Evolutionary conservation across 495 filamentous ascomycete genomes (phyloP), one percentile per base, ranked within the genome.

Genomic region (Trichoderma reesei): DNA sequence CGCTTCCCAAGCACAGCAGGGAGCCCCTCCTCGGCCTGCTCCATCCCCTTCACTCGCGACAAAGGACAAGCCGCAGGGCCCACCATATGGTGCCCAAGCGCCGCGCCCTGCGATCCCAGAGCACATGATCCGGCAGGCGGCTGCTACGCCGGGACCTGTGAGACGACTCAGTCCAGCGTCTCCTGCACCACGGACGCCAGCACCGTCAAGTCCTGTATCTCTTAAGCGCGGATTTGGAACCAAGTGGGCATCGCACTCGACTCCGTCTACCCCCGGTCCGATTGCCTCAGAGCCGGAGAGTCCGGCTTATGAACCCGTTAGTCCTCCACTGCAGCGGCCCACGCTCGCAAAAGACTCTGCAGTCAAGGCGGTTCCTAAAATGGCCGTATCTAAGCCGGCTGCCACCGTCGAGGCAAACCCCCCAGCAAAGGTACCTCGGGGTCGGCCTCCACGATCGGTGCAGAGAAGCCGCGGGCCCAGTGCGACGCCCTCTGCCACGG

Each of bases 271-370:
- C 20, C 81, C 81, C 1, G 64, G 60, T 26, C 0, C 73, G 72
- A 0, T 41, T 68, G 42, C 68, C 67, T 14, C 68, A 64, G 70
- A 74, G 34, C 46, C 73, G 41, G 67, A 72, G 41, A 78, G 75
- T 59, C 81, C 81, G 0, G 71, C 69, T 18, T 72, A 68, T 59
- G 82, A 84, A 61, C 76, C 77, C 0, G 68, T 80, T 3, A 83
- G 80, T 48, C 81, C 80, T 44, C 68, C 76, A 2, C 20, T 56
- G 16, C 66, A 76, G 42, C 76, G 73, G 41, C 68, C 73, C 61
- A 74, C 72, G 13, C 68, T 60, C 61, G 68, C 65, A 61, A 74
- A 68, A 64, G 74, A 70, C 33, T 60, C 51, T 3, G 68, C 68
- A 8, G 68, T 69, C 7, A 65, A 70, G 51, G 63, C 69, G 7